Base-by-base conservation (phyloP, 176 grass and related monocot genomes). In the Pharus latifolius region DNA sequence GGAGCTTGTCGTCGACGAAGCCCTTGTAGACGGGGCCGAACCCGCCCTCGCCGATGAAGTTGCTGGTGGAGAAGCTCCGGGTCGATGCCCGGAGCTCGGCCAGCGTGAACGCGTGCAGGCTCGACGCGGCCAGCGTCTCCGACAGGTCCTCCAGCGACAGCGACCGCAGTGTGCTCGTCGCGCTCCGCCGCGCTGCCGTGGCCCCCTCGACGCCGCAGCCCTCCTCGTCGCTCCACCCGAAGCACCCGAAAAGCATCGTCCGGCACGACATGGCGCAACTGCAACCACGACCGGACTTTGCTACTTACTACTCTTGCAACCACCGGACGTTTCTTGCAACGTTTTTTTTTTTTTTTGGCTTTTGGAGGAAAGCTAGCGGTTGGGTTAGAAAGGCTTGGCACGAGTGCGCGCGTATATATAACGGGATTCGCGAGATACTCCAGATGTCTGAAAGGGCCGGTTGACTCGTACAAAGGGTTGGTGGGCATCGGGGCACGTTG, bases 21-120 rank as follows among this genome's bases (percentile, higher is more conserved):
- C 93, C 93, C 87, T 87, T 92, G 85, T 97, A 92, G 45, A 97
- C 93, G 9, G 93, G 93, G 9, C 93, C 93, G 65, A 97, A 97
- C 15, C 88, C 89, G 42, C 93, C 93, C 45, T 82, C 73, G 3
- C 93, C 93, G 75, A 97, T 62, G 26, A 83, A 67, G 70, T 87
- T 68, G 73, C 51, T 68, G 16, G 12, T 49, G 19, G 89, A 80
- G 78, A 89, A 85, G 18, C 67, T 67, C 10, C 86, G 61, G 1
- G 93, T 90, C 4, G 77, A 83, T 18, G 56, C 25, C 14, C 44
- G 69, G 13, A 97, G 81, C 83, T 97, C 86, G 0, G 35, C 65
- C 27, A 78, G 50, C 30, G 83, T 92, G 83, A 97, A 97, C 10
- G 77, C 89, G 68, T 83, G 78, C 56, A 97, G 81, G 3, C 83